phyloP scores from a whole-genome alignment of 2,329 filamentous ascomycete genomes.

The Penicillium occitanis region DNA sequence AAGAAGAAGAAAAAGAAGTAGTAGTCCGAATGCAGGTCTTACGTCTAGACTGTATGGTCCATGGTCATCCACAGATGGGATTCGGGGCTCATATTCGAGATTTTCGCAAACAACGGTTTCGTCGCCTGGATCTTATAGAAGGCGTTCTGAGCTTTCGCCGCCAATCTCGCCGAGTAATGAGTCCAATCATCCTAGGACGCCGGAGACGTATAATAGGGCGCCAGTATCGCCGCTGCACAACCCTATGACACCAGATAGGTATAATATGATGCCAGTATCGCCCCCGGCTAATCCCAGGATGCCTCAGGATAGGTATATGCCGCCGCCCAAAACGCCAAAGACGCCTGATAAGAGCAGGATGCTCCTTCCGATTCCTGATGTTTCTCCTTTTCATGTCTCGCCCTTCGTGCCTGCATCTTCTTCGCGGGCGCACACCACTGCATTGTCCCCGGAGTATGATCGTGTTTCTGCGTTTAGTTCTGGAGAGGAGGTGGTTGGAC shows the following conservation, averaged over 20 bases:
- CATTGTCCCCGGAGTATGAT: not conserved
- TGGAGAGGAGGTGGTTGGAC: not conserved
- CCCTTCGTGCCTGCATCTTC: not conserved
- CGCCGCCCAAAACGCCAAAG: not conserved
- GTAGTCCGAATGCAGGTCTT: not conserved
- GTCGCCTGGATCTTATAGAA: not conserved
- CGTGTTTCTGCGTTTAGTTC: not conserved
- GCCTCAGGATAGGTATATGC: not conserved
- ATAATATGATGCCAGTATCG: not conserved
- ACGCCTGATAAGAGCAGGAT: not conserved
- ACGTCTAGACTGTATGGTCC: not conserved
- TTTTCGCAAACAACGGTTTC: not conserved
- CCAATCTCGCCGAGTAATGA: not conserved
- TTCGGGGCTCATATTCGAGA: slow-evolving; percentile 1
- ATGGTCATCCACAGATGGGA: not conserved
- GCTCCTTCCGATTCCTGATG: not conserved
- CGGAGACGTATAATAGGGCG: not conserved
- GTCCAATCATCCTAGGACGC: not conserved
- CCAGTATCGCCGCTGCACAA: not conserved
- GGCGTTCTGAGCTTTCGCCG: not conserved
- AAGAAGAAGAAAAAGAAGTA: not conserved
- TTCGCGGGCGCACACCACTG: not conserved
- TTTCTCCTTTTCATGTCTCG: not conserved
- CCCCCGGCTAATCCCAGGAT: not conserved
- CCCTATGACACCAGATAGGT: not conserved